These are phyloP conservation scores for Claviceps humidiphila DNA, from an alignment of 2,329 filamentous ascomycete genomes.

Conservation along the genomic window DNA sequence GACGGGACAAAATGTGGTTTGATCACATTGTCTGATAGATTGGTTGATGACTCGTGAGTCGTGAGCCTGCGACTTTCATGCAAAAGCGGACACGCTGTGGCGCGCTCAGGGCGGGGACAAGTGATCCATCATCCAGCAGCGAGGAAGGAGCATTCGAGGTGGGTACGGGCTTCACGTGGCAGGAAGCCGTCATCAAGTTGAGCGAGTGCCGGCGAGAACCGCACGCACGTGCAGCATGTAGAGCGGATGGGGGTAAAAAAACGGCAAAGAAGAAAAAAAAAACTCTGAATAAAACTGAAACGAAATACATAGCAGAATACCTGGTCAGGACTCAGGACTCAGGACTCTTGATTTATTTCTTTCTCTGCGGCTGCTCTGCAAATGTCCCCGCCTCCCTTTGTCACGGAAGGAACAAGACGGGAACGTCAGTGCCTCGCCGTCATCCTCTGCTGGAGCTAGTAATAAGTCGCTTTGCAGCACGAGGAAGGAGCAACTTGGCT, in stretches of 20 bases:
- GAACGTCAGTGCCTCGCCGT: no score
- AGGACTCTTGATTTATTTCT: no score
- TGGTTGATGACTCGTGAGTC: background rate
- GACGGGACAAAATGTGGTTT: background rate
- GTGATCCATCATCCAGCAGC: background rate
- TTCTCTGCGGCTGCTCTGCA: no score
- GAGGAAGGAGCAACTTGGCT: background rate
- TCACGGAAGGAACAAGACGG: no score
- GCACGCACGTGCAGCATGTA: background rate
- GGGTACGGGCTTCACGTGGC: background rate
- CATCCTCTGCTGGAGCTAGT: no score
- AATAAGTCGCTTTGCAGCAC: no score
- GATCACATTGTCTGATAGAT: background rate
- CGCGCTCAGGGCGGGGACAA: background rate
- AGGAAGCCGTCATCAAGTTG: background rate
- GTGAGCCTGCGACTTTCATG: background rate
- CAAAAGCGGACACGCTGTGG: background rate
- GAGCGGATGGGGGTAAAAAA: background rate
- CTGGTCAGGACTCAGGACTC: no score
- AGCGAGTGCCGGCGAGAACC: background rate
- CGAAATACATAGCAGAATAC: background rate
- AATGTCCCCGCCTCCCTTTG: no score
- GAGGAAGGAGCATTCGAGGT: background rate
- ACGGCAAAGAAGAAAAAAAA: no score
- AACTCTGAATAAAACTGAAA: background rate